A percentile compares a stretch with the other conserved stretches of the same genome.
Conservation (phyloP, 164 flowering plant species). For the Aristolochia fimbriata region DNA sequence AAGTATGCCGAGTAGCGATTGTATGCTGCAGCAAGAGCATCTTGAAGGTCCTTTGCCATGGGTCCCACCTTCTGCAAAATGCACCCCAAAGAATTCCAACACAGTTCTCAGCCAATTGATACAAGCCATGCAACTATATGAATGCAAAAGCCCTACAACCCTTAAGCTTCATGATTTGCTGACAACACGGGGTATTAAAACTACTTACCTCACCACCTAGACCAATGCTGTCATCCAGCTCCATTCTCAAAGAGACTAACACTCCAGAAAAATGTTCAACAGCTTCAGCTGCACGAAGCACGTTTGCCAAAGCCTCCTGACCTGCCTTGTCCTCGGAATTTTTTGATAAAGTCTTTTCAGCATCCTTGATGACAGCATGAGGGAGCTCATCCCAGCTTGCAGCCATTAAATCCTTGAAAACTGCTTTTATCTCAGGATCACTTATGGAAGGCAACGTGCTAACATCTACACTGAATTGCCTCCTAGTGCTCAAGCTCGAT, state of each 20-base stretch:
- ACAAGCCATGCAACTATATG: neutral
- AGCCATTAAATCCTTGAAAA: slow-evolving; percentile 80
- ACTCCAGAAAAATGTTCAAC: slow-evolving; percentile 66
- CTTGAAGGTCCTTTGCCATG: slow-evolving; percentile 36
- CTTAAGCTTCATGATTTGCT: neutral
- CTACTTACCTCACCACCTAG: slow-evolving; percentile 75
- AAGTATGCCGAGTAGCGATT: slow-evolving; percentile 59
- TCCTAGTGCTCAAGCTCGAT: slow-evolving; percentile 33
- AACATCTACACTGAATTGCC: slow-evolving; percentile 57
- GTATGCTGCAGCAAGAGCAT: slow-evolving; percentile 43
- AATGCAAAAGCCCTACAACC: too few relatives aligned
- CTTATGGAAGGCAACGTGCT: slow-evolving; percentile 48
- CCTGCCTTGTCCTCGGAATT: slow-evolving; percentile 61
- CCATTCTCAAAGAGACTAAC: slow-evolving; percentile 63
- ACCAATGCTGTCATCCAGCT: slow-evolving; percentile 74
- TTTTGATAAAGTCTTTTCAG: slow-evolving; percentile 55
- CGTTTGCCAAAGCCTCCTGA: slow-evolving; percentile 56
- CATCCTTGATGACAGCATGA: slow-evolving; percentile 38
- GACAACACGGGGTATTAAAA: neutral
- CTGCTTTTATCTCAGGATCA: slow-evolving; percentile 57
- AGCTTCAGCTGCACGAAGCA: slow-evolving; percentile 88
- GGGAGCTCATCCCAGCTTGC: slow-evolving; percentile 76
- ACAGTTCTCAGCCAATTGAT: neutral
- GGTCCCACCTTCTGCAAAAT: slow-evolving; percentile 56
- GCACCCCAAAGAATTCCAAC: neutral